Percentiles rank a stretch among this genome's conserved stretches.
Evolutionary conservation across 495 filamentous ascomycete genomes (phyloP).

Genomic region (Staphylotrichum longicolle): DNA sequence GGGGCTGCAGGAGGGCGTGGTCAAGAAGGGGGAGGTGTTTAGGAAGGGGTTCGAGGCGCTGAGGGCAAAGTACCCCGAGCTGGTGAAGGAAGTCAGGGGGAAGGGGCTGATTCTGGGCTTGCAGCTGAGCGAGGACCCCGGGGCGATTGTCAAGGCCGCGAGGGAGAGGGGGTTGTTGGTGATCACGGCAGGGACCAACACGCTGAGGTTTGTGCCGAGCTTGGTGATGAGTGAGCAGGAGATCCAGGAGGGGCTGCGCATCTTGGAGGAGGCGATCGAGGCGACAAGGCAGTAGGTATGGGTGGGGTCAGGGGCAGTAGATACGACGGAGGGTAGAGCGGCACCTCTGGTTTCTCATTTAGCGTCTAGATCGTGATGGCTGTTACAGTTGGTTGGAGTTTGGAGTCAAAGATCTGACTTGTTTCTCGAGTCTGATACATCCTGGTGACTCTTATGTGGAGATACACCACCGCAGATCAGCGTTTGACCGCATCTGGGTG

Average conservation of each 20-base stretch:
- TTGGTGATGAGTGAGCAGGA: constrained; percentile 73
- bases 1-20: constrained; percentile 61
- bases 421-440: no score
- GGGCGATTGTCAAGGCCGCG: constrained; percentile 73
- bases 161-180: constrained; percentile 84
- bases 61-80: constrained; percentile 62
- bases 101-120: constrained; percentile 80
- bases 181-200: constrained; percentile 89
- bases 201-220: constrained; percentile 81
- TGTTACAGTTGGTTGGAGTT: no score
- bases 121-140: constrained; percentile 70
- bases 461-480: no score
- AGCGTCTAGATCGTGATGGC: no score
- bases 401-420: no score
- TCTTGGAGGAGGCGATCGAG: constrained; percentile 73
- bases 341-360: no score
- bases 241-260: constrained; percentile 69
- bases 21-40: constrained; percentile 65
- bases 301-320: not conserved
- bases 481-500: no score
- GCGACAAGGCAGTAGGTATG: constrained; percentile 28
- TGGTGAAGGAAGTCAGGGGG: constrained; percentile 77
- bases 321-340: no score
- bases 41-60: constrained; percentile 60
- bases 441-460: no score